A percentile compares a stretch with the other conserved stretches of the same genome.
phyloP scores from a whole-genome alignment of 2,329 filamentous ascomycete species.

The Sphaerulina vaccinii region DNA sequence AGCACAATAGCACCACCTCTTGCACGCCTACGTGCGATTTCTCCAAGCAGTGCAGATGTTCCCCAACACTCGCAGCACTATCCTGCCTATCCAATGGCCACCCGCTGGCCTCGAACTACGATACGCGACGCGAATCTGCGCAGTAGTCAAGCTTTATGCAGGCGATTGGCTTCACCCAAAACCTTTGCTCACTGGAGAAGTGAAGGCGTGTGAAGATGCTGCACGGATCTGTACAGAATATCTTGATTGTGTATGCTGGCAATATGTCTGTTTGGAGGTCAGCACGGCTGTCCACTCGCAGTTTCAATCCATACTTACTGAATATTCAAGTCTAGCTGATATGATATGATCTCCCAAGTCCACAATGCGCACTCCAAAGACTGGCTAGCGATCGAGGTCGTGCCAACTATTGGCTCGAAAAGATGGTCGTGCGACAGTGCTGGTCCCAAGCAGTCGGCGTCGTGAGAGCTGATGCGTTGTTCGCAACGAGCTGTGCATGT shows the following conservation, averaged over 20 bases:
- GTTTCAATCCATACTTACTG: neutral
- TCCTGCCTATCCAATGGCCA: neutral
- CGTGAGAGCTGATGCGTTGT: constrained; percentile 15
- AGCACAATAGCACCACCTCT: neutral
- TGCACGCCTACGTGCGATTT: neutral
- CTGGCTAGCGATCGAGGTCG: neutral
- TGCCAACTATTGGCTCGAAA: neutral
- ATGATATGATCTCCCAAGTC: neutral
- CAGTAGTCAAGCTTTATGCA: neutral
- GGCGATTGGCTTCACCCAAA: neutral
- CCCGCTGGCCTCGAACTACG: too few relatives aligned
- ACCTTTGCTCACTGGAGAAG: neutral
- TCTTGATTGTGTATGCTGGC: neutral
- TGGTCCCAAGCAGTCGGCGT: neutral
- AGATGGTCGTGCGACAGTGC: constrained; percentile 1
- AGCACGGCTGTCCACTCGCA: neutral
- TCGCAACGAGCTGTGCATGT: constrained; percentile 3
- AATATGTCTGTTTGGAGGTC: constrained; percentile 7
- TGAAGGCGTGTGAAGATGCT: neutral
- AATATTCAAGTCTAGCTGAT: constrained; percentile 1
- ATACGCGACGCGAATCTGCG: too few relatives aligned
- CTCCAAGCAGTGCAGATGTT: neutral
- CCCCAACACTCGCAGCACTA: neutral
- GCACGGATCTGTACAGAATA: neutral
- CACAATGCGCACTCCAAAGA: too few relatives aligned